These are phyloP conservation scores for Floccularia luteovirens DNA, from an alignment of 768 basidiomycete species.

Conservation along the genomic window DNA sequence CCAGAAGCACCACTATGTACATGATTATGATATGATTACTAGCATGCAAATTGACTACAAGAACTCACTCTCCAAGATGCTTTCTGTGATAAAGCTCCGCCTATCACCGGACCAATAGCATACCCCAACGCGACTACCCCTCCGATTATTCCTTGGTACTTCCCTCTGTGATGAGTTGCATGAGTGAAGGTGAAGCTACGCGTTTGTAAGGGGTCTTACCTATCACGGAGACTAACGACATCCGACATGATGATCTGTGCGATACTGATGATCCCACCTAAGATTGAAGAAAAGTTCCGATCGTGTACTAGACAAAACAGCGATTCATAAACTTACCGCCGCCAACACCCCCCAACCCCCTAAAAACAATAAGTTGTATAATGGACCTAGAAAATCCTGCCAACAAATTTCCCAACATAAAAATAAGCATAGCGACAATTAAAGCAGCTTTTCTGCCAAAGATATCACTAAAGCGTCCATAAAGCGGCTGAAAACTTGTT, in stretches of 20 bases:
- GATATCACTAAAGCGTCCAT: constrained; percentile 59
- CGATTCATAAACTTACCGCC: constrained; percentile 32
- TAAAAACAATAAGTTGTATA: constrained; percentile 58
- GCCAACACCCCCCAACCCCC: constrained; percentile 62
- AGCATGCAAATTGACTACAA: background rate
- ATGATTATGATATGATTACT: background rate
- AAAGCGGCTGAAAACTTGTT: constrained; percentile 52
- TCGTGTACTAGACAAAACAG: constrained; percentile 1
- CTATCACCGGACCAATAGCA: constrained; percentile 59
- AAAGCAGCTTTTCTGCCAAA: constrained; percentile 60
- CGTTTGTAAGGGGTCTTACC: constrained; percentile 23
- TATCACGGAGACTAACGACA: constrained; percentile 60
- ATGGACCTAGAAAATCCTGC: constrained; percentile 61
- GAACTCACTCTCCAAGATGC: constrained; percentile 53
- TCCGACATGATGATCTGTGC: constrained; percentile 68
- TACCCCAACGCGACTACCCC: constrained; percentile 53
- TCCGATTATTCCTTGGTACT: constrained; percentile 74
- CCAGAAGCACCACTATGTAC: constrained; percentile 64
- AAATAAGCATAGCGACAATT: constrained; percentile 49
- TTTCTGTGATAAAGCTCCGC: constrained; percentile 56
- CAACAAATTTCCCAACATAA: constrained; percentile 57
- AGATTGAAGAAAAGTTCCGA: background rate
- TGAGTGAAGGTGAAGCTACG: background rate
- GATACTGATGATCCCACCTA: constrained; percentile 58
- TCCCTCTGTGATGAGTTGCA: constrained; percentile 38